Conservation (phyloP, 192 early-diverging fungal genomes). For the Paraglomus brasilianum region DNA sequence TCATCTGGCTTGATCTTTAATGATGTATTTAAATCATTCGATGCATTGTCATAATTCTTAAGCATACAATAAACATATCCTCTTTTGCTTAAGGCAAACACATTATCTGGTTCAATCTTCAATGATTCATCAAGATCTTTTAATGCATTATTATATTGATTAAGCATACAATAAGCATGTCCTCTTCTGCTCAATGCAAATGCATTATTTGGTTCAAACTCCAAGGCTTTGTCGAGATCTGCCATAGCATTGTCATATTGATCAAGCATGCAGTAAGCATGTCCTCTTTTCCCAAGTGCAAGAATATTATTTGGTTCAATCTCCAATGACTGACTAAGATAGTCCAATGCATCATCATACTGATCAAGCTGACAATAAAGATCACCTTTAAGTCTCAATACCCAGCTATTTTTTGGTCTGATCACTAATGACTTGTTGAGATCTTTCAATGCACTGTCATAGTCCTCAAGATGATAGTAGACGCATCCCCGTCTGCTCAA, state of each 20-base stretch:
- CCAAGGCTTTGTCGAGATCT: not conserved
- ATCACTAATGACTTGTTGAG: constrained; percentile 2
- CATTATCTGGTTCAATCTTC: not conserved
- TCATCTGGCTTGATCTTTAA: not conserved
- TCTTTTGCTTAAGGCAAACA: not conserved
- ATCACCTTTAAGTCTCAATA: not conserved
- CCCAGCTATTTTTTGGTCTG: not conserved
- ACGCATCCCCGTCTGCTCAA: not conserved
- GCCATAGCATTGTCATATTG: constrained; percentile 1
- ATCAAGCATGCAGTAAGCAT: not conserved
- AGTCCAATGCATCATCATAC: constrained; percentile 7
- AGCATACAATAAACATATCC: constrained; percentile 9
- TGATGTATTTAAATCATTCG: not conserved
- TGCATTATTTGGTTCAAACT: constrained; percentile 6
- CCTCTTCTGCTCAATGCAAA: not conserved
- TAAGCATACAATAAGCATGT: not conserved
- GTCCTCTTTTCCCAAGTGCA: constrained; percentile 1
- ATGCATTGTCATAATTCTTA: not conserved
- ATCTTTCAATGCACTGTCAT: constrained; percentile 1
- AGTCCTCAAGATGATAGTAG: not conserved
- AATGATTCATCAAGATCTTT: not conserved
- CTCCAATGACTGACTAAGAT: not conserved
- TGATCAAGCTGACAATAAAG: not conserved
- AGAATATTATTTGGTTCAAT: not conserved
- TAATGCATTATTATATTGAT: not conserved